Conservation (phyloP, 1,284 basidiomycete species). For the Pseudozyma tsukubaensis region DNA sequence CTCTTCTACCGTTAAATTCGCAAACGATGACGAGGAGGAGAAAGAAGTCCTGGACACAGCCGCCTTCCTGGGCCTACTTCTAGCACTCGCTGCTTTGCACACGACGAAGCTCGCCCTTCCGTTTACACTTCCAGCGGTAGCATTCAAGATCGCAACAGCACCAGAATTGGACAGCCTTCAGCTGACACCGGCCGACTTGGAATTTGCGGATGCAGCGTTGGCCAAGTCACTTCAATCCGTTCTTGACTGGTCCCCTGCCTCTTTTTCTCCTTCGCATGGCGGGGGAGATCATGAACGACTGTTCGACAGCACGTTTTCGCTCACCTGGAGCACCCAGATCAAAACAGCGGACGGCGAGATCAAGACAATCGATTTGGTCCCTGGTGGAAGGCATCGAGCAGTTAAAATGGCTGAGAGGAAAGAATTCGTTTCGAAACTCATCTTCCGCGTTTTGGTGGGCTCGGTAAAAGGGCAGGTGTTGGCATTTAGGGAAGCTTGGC, state of each 20-base stretch:
- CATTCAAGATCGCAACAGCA: conserved; percentile 33
- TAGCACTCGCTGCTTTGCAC: conserved; percentile 51
- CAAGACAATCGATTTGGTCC: conserved; percentile 34
- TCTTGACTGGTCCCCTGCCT: conserved; percentile 22
- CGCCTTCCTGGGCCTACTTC: conserved; percentile 43
- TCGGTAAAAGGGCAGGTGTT: conserved; percentile 23
- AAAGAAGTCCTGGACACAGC: conserved; percentile 12
- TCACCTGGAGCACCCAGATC: conserved; percentile 43
- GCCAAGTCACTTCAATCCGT: conserved; percentile 36
- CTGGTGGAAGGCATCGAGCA: conserved; percentile 36
- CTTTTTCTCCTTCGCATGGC: neutral
- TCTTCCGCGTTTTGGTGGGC: conserved; percentile 34
- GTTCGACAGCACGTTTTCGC: conserved; percentile 39
- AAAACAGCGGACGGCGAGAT: conserved; percentile 11
- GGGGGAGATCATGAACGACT: conserved; percentile 8
- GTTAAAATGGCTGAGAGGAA: conserved; percentile 28
- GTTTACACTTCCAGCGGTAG: conserved; percentile 29
- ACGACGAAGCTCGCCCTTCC: conserved; percentile 47
- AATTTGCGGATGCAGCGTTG: conserved; percentile 32
- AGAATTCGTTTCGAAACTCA: conserved; percentile 29
- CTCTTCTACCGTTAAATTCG: neutral
- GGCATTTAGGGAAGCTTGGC: conserved; percentile 38
- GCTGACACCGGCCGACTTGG: conserved; percentile 35
- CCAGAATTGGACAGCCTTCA: conserved; percentile 1
- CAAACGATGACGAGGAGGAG: neutral